Evolutionary conservation across 495 filamentous ascomycete species (phyloP), one percentile per base, ranked within the genome.

Genomic region (Xylaria telfairii): DNA sequence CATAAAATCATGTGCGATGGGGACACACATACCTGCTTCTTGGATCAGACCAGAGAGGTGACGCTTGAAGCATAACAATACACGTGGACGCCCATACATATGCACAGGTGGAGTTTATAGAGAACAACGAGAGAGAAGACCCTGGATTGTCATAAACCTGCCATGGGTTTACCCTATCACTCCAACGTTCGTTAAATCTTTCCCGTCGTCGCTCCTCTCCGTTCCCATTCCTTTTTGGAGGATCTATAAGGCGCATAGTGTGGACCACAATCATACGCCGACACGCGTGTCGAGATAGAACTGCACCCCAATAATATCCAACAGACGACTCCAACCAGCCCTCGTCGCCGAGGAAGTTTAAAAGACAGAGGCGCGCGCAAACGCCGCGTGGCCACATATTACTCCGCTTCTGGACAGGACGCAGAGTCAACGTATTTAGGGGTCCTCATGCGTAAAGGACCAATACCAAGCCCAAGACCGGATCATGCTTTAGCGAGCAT

Each of bases 401-500:
- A 28, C 7, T n/a, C 21, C 3, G 28, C 17, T 6, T n/a, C 21
- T 13, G 0, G 1, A 2, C 4, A 1, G 13, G 53, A 34, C 17
- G 30, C 15, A 57, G 26, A 34, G 4, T 10, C n/a, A 13, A 37
- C 30, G 19, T 37, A 59, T 59, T 59, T 10, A 37, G 56, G 32
- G 53, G 56, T 21, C 32, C 4, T 9, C n/a, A n/a, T n/a, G n/a
- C n/a, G n/a, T 2, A 37, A 57, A 19, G 15, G 10, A n/a, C n/a
- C 54, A 21, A 37, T 21, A 1, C 56, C 21, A 24, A n/a, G 26
- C 19, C 26, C 19, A 65, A 51, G 19, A 19, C 62, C 62, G 46
- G 62, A 37, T 10, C 6, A 4, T 66, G 64, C 47, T 53, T 66
- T 66, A 53, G 64, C 64, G 64, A 66, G 64, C 21, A 24, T 32